A percentile compares a stretch with the other conserved stretches of the same genome.
Conservation (phyloP, 2,329 filamentous ascomycete genomes). For the Fusarium praegraminearum region DNA sequence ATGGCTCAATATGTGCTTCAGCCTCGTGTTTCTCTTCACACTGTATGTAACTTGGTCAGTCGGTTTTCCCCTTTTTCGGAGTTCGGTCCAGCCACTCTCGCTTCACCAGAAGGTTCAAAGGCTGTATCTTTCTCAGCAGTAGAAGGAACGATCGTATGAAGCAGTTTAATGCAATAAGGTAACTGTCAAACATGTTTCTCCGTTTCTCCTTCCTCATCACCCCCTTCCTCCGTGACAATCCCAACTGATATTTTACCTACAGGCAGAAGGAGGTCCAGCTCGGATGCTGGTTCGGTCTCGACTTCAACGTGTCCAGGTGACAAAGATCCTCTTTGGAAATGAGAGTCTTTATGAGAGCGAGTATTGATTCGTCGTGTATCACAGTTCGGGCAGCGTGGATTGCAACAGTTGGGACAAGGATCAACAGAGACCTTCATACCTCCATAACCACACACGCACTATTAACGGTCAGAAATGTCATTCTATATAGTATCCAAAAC, state of each 20-base stretch:
- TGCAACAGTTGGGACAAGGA: slow-evolving; percentile 26
- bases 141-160: background rate
- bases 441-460: slow-evolving; percentile 38
- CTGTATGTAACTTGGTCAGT: background rate
- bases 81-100: background rate
- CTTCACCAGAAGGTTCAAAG: background rate
- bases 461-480: background rate
- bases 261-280: background rate
- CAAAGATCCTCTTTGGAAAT: background rate
- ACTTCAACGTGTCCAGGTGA: background rate
- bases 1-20: background rate
- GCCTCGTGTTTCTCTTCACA: background rate
- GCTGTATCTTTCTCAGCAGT: background rate
- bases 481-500: background rate
- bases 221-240: background rate
- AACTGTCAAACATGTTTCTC: background rate
- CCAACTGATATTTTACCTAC: background rate
- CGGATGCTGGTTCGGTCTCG: background rate
- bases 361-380: slow-evolving; percentile 23
- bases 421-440: slow-evolving; percentile 39
- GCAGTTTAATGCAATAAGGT: background rate
- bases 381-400: slow-evolving; percentile 34
- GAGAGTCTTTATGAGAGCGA: background rate
- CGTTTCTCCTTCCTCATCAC: background rate
- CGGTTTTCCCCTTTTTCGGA: background rate